These are phyloP conservation scores for Circinella umbellata DNA, from an alignment of 371 early-diverging fungal species.

Conservation along the genomic window DNA sequence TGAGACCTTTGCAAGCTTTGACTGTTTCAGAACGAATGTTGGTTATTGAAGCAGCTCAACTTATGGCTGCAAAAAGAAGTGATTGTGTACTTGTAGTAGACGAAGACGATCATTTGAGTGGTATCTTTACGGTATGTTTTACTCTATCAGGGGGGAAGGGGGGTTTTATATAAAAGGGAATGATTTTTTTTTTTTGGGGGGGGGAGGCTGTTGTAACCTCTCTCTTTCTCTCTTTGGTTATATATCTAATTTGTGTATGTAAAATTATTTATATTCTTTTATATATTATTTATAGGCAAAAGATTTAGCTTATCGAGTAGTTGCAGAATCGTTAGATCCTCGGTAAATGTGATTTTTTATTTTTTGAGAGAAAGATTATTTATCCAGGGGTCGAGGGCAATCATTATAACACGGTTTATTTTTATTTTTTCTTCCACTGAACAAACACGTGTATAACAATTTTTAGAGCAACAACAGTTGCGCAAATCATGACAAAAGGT, in stretches of 20 bases:
- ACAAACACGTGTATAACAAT: not conserved
- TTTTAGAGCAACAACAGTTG: slow-evolving; percentile 69
- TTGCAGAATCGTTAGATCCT: slow-evolving; percentile 52
- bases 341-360: slow-evolving; percentile 27
- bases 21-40: slow-evolving; percentile 88
- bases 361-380: not conserved
- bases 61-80: slow-evolving; percentile 98
- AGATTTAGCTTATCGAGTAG: slow-evolving; percentile 54
- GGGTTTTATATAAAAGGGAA: not conserved
- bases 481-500: slow-evolving; percentile 89
- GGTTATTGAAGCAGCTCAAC: slow-evolving; percentile 92
- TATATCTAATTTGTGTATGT: no score
- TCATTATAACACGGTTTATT: no score
- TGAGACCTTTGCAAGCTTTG: slow-evolving; percentile 86
- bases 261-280: no score
- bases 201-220: not conserved
- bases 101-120: slow-evolving; percentile 87
- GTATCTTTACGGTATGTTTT: slow-evolving; percentile 84
- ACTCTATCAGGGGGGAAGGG: not conserved
- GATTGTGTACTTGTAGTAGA: slow-evolving; percentile 95
- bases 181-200: not conserved
- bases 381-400: not conserved
- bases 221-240: not conserved
- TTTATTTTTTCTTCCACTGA: not conserved
- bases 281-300: slow-evolving; percentile 36